These are phyloP conservation scores for Solanum pimpinellifolium DNA, from an alignment of 257 asterid species.

Conservation along the genomic window DNA sequence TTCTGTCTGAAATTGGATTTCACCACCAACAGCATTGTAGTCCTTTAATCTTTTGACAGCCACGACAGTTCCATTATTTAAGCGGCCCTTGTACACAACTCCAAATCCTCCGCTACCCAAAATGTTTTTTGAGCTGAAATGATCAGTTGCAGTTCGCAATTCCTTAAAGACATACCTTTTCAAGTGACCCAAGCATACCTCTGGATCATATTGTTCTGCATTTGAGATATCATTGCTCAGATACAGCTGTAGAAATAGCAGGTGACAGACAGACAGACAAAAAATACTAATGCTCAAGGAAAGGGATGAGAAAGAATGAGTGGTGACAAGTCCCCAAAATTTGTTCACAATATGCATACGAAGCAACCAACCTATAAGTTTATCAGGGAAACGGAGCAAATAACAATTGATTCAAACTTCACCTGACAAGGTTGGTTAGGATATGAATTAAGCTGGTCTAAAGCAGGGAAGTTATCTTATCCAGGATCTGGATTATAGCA, in stretches of 20 bases:
- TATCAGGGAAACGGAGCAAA: not conserved
- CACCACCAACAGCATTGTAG: slow-evolving; percentile 3
- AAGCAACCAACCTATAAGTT: not conserved
- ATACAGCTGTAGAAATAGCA: not conserved
- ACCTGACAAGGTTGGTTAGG: not conserved
- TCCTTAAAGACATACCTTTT: slow-evolving; percentile 16
- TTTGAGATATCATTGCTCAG: not conserved
- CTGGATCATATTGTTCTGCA: slow-evolving; percentile 8
- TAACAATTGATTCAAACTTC: not conserved
- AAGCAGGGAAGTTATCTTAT: not conserved
- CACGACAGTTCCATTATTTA: slow-evolving; percentile 12
- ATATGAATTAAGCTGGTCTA: not conserved
- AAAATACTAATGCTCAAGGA: not conserved
- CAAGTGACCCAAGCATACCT: slow-evolving; percentile 14
- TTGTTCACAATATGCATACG: not conserved
- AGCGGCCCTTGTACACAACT: slow-evolving; percentile 20
- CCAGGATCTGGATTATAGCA: not conserved
- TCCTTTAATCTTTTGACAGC: slow-evolving; percentile 29
- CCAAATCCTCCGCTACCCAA: slow-evolving; percentile 35
- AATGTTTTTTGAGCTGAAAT: slow-evolving; percentile 19
- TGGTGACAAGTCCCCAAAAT: not conserved
- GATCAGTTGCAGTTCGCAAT: slow-evolving; percentile 18
- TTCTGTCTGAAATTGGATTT: slow-evolving; percentile 26
- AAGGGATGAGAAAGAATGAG: not conserved
- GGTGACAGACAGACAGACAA: not conserved